Conservation (phyloP, 352 stramenopile genomes). For the Globisporangium splendens region DNA sequence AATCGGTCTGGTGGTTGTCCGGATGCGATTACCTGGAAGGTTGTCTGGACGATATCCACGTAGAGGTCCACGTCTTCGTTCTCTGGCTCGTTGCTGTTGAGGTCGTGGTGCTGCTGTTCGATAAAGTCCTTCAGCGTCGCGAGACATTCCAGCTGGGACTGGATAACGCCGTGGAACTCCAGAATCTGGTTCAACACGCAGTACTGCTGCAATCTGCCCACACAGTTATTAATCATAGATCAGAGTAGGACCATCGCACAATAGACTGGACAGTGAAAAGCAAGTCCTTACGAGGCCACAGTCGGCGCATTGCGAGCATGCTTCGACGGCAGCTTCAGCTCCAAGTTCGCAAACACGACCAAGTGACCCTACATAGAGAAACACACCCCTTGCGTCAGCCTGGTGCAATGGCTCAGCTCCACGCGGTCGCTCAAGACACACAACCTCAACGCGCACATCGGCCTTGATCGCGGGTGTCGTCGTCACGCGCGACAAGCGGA, state of each 20-base stretch:
- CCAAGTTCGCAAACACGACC: constrained; percentile 66
- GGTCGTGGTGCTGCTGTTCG: constrained; percentile 31
- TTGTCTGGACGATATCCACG: constrained; percentile 46
- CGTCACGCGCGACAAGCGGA: constrained; percentile 54
- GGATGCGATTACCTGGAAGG: constrained; percentile 25
- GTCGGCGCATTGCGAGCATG: constrained; percentile 45
- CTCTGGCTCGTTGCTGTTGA: constrained; percentile 30
- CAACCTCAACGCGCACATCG: constrained; percentile 62
- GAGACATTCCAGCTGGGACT: constrained; percentile 50
- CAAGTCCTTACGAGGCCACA: constrained; percentile 32
- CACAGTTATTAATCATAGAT: background rate
- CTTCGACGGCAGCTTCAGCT: constrained; percentile 61
- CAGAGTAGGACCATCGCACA: constrained; percentile 9
- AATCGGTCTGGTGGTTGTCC: background rate
- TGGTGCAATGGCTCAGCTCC: background rate
- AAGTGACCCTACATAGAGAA: constrained; percentile 62
- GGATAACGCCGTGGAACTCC: constrained; percentile 71
- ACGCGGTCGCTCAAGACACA: background rate
- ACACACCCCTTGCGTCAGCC: background rate
- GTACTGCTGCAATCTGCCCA: constrained; percentile 66
- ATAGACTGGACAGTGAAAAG: too few relatives aligned
- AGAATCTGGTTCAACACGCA: constrained; percentile 84
- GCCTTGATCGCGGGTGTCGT: constrained; percentile 51
- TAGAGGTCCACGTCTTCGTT: constrained; percentile 56
- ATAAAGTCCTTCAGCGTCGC: constrained; percentile 51